Evolutionary conservation across 2,329 filamentous ascomycete species (phyloP), one percentile per base, ranked within the genome.

Genomic region (Aspergillus costaricaensis): DNA sequence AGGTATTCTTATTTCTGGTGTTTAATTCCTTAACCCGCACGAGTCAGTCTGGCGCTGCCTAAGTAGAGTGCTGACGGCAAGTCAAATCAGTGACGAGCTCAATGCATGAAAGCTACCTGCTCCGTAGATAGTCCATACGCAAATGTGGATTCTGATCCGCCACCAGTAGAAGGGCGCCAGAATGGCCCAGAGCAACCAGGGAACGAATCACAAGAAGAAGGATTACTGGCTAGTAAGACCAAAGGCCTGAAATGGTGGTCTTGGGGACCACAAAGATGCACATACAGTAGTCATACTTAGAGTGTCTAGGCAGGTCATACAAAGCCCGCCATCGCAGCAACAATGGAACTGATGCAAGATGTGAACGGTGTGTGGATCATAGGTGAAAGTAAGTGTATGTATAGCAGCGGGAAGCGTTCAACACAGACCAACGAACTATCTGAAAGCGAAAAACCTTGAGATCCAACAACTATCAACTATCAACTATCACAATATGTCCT

Each of bases 341-440:
- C 53, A 44, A 55, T 36, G 23, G 39, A 55, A 15, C 30, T n/a
- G 49, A 58, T 66, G 64, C 64, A 65, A 65, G 64, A 66, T 66
- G 64, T 39, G 62, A 65, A 66, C 62, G 64, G 54, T 55, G 59
- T 63, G 62, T 63, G 62, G 62, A 66, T 66, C 64, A 55, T 61
- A 30, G 53, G 58, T 49, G 30, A 63, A 36, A 36, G 32, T 14
- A 36, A 36, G 32, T 64, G 25, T 32, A 32, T 63, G 57, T 64
- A 52, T 48, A 62, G 30, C 30, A 64, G 57, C 60, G 60, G 58
- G 59, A 66, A 61, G 52, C 43, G 60, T 61, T 62, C 58, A 51
- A 62, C 56, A 60, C 56, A 59, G 54, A 57, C 62, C 57, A 62
- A 55, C 49, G 15, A 59, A 47, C 47, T 50, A 62, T 50, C 57